Evolutionary conservation across 2,329 filamentous ascomycete genomes (phyloP), one percentile per base, ranked within the genome.

Genomic region (Fusarium temperatum): DNA sequence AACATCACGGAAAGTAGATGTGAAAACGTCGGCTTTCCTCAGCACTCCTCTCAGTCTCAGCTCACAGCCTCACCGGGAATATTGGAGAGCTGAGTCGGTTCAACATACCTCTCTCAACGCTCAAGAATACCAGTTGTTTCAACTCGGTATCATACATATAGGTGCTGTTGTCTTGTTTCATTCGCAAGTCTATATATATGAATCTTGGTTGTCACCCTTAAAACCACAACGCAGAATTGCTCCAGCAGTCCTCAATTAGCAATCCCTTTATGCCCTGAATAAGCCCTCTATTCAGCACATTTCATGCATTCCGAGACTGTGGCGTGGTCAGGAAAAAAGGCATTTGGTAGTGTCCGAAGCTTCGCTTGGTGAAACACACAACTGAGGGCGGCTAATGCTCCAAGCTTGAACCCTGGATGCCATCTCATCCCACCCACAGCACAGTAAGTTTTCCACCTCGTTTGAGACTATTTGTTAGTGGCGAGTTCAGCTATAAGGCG

Each of bases 361-460:
- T 51, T 59, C 54, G 55, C 50, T 41, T 69, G 54, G 69, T 75
- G 74, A 77, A 73, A 75, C 74, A 56, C 66, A 71, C 70, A 67
- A 63, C 70, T 67, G 57, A 73, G 45, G 30, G 35, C 20, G 32
- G 50, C 51, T 39, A 59, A 32, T 45, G 45, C 42, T 50, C 41
- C 32, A 47, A 50, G 22, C 28, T 54, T 28, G 26, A 41, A 57
- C 51, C 68, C 26, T 48, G 41, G 50, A 62, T 62, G 32, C 50
- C 13, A 36, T 53, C 9, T 22, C n/a, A 42, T 58, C 32, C 47
- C n/a, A 8, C 32, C 35, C 17, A 14, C n/a, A 30, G 20, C 20
- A 14, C n/a, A 32, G 32, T 42, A 45, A 26, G 15, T 38, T 44
- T 44, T 32, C 24, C 44, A 42, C 30, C 15, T 42, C 45, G 48